phyloP scores from a whole-genome alignment of 768 basidiomycete species.

The Leccinum arenicola region DNA sequence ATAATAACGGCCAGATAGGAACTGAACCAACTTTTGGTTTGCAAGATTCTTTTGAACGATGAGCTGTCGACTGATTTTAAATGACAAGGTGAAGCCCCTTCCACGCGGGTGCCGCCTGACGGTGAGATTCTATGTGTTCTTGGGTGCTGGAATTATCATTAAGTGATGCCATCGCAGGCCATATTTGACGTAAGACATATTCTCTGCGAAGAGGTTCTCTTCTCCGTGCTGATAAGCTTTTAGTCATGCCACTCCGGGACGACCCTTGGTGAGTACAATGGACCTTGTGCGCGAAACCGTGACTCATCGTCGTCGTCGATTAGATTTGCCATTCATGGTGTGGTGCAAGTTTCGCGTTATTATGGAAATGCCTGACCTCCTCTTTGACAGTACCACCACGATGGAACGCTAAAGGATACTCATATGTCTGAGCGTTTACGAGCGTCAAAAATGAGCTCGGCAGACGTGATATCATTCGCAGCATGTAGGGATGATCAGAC shows the following conservation, averaged over 20 bases:
- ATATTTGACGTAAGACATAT: slow-evolving; percentile 46
- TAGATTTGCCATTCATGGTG: slow-evolving; percentile 31
- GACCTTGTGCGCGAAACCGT: background rate
- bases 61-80: background rate
- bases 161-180: slow-evolving; percentile 21
- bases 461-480: slow-evolving; percentile 81
- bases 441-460: slow-evolving; percentile 52
- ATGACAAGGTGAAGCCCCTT: slow-evolving; percentile 44
- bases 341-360: background rate
- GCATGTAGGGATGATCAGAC: slow-evolving; percentile 71
- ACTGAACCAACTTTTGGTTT: slow-evolving; percentile 42
- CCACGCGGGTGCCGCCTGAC: slow-evolving; percentile 70
- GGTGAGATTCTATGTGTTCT: slow-evolving; percentile 22
- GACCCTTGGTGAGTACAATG: slow-evolving; percentile 36
- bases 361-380: background rate
- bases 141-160: background rate
- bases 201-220: background rate
- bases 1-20: slow-evolving; percentile 26
- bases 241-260: slow-evolving; percentile 51
- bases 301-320: background rate
- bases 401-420: slow-evolving; percentile 48
- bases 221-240: slow-evolving; percentile 1
- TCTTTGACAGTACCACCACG: slow-evolving; percentile 51
- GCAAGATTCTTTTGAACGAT: background rate
- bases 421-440: slow-evolving; percentile 36